Evolutionary conservation across 2,329 filamentous ascomycete species (phyloP), one percentile per base, ranked within the genome.

Genomic region (Beauveria brongniartii): DNA sequence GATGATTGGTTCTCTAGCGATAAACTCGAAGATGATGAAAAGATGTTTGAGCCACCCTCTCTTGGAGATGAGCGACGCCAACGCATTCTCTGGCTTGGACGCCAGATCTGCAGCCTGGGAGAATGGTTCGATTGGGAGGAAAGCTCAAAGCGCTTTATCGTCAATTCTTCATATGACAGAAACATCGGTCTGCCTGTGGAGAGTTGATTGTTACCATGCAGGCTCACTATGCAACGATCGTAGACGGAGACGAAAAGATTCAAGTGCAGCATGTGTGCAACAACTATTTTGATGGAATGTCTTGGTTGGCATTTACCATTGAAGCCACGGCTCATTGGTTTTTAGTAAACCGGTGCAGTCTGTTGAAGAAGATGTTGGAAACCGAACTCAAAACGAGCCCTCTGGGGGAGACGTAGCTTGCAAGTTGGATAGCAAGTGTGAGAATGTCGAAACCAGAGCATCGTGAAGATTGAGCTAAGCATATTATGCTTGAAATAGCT

Each of bases 11-110:
- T 90, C 67, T 65, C 69, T 0, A 77, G 78, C 9, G 78, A 80
- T 1, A 80, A 80, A 62, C 77, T 85, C 5, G 86, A 89, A 28
- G 86, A 89, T n/a, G 84, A 88, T 12, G 86, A 89, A 63, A 81
- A 85, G 47, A 80, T 80, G 18, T 81, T 89, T 51, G 87, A 90
- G 66, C 71, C 82, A 0, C 73, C 83, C 0, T 86, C 82, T 0
- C 86, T 86, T 69, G 76, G 76, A 0, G 78, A 80, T 18, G 75
- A 81, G n/a, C 76, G 87, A 6, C 80, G 78, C 40, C 82, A 84
- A 57, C 76, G 87, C 0, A 80, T 87, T 0, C 68, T 89, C 0
- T 87, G 82, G 74, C 70, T 88, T 0, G 84, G 79, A 0, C 75
- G 77, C 51, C 75, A 71, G 7, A 75, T 87, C 5, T 77, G 80